phyloP scores from a whole-genome alignment of 2,329 filamentous ascomycete genomes.

The Epichloe sylvatica region DNA sequence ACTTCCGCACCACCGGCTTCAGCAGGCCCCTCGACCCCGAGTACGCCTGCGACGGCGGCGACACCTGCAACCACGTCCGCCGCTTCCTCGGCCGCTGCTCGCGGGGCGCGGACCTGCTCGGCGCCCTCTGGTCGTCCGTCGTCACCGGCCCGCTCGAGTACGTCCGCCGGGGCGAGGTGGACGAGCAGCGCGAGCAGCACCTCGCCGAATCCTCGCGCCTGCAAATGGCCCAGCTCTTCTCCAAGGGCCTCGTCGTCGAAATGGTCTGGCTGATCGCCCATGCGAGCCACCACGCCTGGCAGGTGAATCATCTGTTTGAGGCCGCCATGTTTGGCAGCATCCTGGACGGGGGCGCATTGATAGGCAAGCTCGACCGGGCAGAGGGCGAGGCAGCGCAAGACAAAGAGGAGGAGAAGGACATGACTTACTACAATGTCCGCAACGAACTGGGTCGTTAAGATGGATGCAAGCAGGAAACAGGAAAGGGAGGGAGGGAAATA shows the following conservation, averaged over 20 bases:
- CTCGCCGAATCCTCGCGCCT: slow-evolving; percentile 7
- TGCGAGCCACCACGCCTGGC: slow-evolving; percentile 16
- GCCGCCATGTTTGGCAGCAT: slow-evolving; percentile 22
- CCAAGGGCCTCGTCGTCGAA: slow-evolving; percentile 7
- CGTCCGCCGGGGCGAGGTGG: slow-evolving; percentile 7
- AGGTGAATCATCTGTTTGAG: slow-evolving; percentile 18
- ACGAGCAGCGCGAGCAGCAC: slow-evolving; percentile 7
- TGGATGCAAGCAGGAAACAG: too few relatives aligned
- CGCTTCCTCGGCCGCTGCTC: slow-evolving; percentile 5
- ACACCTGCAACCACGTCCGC: slow-evolving; percentile 9
- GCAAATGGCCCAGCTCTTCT: slow-evolving; percentile 12
- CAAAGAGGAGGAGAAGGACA: too few relatives aligned
- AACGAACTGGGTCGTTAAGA: too few relatives aligned
- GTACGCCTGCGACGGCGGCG: slow-evolving; percentile 9
- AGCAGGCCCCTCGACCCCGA: slow-evolving; percentile 8
- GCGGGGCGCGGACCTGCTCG: slow-evolving; percentile 4
- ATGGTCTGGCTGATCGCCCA: slow-evolving; percentile 11
- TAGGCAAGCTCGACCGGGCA: slow-evolving; percentile 16
- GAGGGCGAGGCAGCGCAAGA: not conserved
- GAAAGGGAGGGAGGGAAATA: too few relatives aligned
- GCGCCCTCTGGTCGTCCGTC: slow-evolving; percentile 8
- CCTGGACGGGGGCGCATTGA: slow-evolving; percentile 15
- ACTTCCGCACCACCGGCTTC: slow-evolving; percentile 15
- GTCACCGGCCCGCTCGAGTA: slow-evolving; percentile 10
- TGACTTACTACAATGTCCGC: too few relatives aligned